Percentiles rank a stretch among this genome's conserved stretches.
Evolutionary conservation across 2,329 filamentous ascomycete species (phyloP).

Genomic region (Venturia pyrina): DNA sequence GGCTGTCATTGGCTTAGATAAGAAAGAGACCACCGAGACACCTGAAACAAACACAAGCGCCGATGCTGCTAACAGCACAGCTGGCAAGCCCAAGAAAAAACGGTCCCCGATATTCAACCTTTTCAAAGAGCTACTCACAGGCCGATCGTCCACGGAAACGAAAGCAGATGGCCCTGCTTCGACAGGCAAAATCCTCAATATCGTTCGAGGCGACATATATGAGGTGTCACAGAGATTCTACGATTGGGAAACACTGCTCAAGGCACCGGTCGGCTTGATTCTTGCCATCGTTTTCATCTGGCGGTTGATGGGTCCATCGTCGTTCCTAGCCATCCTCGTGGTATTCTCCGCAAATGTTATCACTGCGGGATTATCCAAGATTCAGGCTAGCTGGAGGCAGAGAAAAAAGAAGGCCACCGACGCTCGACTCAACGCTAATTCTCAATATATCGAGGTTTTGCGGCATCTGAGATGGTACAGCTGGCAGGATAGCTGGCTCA

Average conservation of each 20-base stretch:
- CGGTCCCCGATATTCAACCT: constrained; percentile 8
- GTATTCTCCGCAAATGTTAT: constrained; percentile 58
- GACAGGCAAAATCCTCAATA: constrained; percentile 81
- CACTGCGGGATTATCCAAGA: constrained; percentile 58
- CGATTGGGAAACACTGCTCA: constrained; percentile 68
- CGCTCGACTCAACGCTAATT: constrained; percentile 65
- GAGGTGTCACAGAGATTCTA: constrained; percentile 74
- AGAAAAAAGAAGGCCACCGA: constrained; percentile 65
- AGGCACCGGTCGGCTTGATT: constrained; percentile 64
- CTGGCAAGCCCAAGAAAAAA: constrained; percentile 6
- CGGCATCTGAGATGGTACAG: constrained; percentile 73
- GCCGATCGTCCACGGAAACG: constrained; percentile 17
- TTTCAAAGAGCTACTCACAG: constrained; percentile 17
- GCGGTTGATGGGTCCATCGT: constrained; percentile 70
- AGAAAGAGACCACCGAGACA: constrained; percentile 2
- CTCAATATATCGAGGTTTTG: constrained; percentile 80
- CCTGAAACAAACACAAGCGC: constrained; percentile 13
- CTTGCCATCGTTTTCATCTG: constrained; percentile 66
- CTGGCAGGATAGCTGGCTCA: constrained; percentile 69
- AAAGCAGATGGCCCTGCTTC: constrained; percentile 52
- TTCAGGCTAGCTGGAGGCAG: constrained; percentile 55
- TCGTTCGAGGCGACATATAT: constrained; percentile 68
- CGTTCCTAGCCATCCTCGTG: constrained; percentile 61
- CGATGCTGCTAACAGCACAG: background rate
- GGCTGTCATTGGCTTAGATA: background rate